Evolutionary conservation across 2,329 filamentous ascomycete species (phyloP), one percentile per base, ranked within the genome.

Genomic region (Trichoderma atroviride): DNA sequence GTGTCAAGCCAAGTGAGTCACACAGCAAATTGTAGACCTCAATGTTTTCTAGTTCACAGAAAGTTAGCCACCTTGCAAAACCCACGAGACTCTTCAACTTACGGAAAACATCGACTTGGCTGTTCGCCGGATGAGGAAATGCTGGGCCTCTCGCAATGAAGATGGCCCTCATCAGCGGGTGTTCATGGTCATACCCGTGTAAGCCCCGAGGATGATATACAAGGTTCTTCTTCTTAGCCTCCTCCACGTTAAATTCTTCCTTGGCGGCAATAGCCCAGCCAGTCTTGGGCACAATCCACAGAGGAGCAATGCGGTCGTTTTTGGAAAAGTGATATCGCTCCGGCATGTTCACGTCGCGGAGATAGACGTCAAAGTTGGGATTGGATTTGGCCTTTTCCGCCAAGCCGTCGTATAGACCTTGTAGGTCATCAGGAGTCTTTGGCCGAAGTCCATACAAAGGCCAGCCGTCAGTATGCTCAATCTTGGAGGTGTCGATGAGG

Each of bases 21-120:
- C 95, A 97, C 56, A 98, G 81, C 71, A 98, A 92, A 76, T 97
- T 97, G 81, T 98, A 98, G 10, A 98, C 92, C 75, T 97, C 92
- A 70, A 89, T 94, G 73, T 98, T 98, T 87, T 97, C 92, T 95
- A 74, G 7, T 29, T 6, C 5, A 56, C 33, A 35, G 14, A 4
- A 13, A 72, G 76, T 80, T 77, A 80, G 72, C 57, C 22, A 70
- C 40, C n/a, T 19, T 59, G 11, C 9, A 24, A 14, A 10, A 50
- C 13, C 47, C 47, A 50, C 2, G n/a, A 10, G 24, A 55, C 27
- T 5, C 3, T 27, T 27, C 37, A 87, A 87, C 92, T 87, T 87
- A 94, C 92, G 94, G 78, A 98, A 98, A 4, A 86, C 84, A 37
- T 92, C 88, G 37, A 98, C 80, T 72, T 89, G 87, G 78, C 92